Conservation (phyloP, 1,284 basidiomycete species). For the Irpex sp. region DNA sequence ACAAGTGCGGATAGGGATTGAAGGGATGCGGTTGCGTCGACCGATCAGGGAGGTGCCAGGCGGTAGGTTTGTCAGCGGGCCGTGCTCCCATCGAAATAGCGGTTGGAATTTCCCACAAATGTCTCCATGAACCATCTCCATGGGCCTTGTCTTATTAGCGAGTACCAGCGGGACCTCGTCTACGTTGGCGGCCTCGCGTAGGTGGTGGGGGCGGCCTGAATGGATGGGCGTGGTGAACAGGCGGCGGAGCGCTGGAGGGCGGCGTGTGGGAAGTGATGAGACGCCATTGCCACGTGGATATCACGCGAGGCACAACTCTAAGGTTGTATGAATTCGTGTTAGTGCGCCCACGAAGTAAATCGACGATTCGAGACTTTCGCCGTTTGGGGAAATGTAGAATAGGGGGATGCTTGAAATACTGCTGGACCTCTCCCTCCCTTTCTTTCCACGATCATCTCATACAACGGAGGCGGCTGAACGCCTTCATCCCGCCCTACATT, state of each 20-base stretch:
- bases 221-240: not conserved
- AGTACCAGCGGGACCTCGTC: not conserved
- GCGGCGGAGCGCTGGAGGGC: slow-evolving; percentile 7
- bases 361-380: slow-evolving; percentile 10
- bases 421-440: not conserved
- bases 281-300: slow-evolving; percentile 6
- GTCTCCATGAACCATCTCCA: not conserved
- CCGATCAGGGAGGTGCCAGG: not conserved
- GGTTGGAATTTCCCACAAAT: not conserved
- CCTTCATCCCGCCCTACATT: not conserved
- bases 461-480: not conserved
- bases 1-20: not conserved
- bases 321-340: not conserved
- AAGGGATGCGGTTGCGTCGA: not conserved
- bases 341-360: not conserved
- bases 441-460: slow-evolving; percentile 12
- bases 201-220: not conserved
- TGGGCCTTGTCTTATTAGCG: not conserved
- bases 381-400: slow-evolving; percentile 13
- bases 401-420: slow-evolving; percentile 8
- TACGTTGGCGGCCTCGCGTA: not conserved
- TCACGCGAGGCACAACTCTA: slow-evolving; percentile 5
- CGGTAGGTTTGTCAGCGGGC: not conserved
- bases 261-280: not conserved
- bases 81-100: not conserved